Conservation (phyloP, 139 green algal genomes). For the Tetradesmus lagerheimii region DNA sequence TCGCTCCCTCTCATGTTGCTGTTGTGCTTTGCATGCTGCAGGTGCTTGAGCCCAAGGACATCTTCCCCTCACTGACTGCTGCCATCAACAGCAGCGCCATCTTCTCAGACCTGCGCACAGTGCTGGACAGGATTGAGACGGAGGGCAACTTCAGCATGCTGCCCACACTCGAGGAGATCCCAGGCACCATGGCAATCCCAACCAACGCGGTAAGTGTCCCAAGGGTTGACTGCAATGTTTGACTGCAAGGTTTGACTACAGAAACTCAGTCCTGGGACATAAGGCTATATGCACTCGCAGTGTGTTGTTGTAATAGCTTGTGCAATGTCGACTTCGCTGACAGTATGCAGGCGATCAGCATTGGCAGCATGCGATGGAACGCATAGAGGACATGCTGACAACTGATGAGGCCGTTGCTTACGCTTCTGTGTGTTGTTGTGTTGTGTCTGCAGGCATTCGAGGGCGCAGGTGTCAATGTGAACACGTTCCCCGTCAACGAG, state of each 20-base stretch:
- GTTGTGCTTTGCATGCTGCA: background rate
- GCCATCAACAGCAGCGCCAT: background rate
- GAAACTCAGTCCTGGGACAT: no score
- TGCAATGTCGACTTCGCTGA: no score
- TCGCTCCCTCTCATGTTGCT: no score
- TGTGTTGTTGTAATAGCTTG: no score
- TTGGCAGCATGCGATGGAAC: no score
- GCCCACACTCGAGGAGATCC: background rate
- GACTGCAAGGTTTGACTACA: no score
- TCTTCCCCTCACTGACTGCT: conserved; percentile 16
- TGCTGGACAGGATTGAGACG: background rate
- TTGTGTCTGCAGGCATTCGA: background rate
- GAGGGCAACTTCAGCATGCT: conserved; percentile 25
- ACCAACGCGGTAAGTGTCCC: background rate
- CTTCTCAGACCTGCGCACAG: background rate
- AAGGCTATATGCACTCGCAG: no score
- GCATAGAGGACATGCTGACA: no score
- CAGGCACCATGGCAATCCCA: background rate
- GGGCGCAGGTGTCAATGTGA: background rate
- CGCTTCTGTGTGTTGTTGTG: background rate
- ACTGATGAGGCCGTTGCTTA: background rate
- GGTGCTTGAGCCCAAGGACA: conserved; percentile 15
- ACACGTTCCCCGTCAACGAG: background rate
- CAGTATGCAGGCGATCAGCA: no score
- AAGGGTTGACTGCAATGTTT: no score